Evolutionary conservation across 2,329 filamentous ascomycete genomes (phyloP).

Genomic region (Exserohilum rostratum): DNA sequence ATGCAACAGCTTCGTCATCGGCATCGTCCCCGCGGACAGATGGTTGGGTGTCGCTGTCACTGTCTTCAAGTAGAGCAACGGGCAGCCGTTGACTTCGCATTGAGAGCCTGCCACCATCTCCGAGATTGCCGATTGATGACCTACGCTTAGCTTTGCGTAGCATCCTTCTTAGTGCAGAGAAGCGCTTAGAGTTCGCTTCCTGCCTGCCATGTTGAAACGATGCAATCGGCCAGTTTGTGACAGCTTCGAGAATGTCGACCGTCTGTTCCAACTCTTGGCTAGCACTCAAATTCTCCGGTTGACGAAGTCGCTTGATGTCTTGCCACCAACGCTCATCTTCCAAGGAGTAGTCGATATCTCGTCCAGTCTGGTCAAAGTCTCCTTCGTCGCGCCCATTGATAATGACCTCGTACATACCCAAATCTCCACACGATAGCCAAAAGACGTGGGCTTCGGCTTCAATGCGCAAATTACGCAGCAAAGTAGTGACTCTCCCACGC

Average conservation of each 20-base stretch:
- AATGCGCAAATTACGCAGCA: conserved; percentile 82
- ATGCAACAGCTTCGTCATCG: conserved; percentile 38
- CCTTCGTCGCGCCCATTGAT: conserved; percentile 69
- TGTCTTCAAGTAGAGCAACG: conserved; percentile 59
- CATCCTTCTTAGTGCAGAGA: conserved; percentile 66
- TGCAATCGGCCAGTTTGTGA: conserved; percentile 59
- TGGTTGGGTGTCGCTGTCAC: conserved; percentile 38
- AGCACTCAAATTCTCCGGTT: conserved; percentile 43
- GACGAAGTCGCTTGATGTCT: conserved; percentile 65
- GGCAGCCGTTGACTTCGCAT: conserved; percentile 78
- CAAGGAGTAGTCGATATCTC: conserved; percentile 69
- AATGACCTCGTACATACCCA: conserved; percentile 75
- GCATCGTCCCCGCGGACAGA: conserved; percentile 24
- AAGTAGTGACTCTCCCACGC: conserved; percentile 69
- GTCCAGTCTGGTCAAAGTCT: conserved; percentile 61
- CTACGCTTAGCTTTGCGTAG: conserved; percentile 65
- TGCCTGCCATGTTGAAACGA: conserved; percentile 59
- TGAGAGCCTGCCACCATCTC: conserved; percentile 67
- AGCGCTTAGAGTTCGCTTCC: conserved; percentile 53
- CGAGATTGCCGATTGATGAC: conserved; percentile 55
- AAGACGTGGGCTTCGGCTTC: conserved; percentile 79
- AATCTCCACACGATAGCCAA: conserved; percentile 75
- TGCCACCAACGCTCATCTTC: conserved; percentile 83
- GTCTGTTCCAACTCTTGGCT: conserved; percentile 55
- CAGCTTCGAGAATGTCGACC: conserved; percentile 51